Evolutionary conservation across 805 yeast species (phyloP).

Genomic region (Lipomyces chichibuensis): DNA sequence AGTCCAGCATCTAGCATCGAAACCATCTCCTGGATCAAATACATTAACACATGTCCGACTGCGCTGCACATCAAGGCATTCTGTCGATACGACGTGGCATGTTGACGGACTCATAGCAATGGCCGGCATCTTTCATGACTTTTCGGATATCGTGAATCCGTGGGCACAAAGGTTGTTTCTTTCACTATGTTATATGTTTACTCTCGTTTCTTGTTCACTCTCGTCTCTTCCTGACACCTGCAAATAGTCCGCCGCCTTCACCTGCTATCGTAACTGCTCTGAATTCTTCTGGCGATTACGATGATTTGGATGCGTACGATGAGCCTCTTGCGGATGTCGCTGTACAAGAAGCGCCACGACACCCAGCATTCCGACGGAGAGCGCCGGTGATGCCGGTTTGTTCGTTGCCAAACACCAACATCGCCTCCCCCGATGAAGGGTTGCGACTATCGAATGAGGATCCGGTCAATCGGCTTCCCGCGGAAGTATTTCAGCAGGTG

Average conservation of each 20-base stretch:
- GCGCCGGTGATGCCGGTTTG: conserved; percentile 15
- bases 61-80: too few relatives aligned
- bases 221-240: conserved; percentile 5
- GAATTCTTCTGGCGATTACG: not conserved
- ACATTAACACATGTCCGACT: too few relatives aligned
- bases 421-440: conserved; percentile 16
- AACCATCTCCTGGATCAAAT: too few relatives aligned
- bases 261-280: conserved; percentile 13
- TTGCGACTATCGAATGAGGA: conserved; percentile 6
- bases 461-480: conserved; percentile 22
- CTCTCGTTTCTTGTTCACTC: not conserved
- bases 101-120: not conserved
- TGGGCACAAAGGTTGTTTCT: conserved; percentile 25
- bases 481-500: conserved; percentile 18
- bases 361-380: not conserved
- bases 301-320: not conserved
- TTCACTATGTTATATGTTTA: too few relatives aligned
- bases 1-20: too few relatives aligned
- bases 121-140: not conserved
- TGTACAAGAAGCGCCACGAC: not conserved
- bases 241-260: conserved; percentile 19
- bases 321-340: not conserved
- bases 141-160: conserved; percentile 10
- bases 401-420: conserved; percentile 17
- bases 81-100: too few relatives aligned